phyloP scores from a whole-genome alignment of 169 alveolate species.

The Neospora caninum region DNA sequence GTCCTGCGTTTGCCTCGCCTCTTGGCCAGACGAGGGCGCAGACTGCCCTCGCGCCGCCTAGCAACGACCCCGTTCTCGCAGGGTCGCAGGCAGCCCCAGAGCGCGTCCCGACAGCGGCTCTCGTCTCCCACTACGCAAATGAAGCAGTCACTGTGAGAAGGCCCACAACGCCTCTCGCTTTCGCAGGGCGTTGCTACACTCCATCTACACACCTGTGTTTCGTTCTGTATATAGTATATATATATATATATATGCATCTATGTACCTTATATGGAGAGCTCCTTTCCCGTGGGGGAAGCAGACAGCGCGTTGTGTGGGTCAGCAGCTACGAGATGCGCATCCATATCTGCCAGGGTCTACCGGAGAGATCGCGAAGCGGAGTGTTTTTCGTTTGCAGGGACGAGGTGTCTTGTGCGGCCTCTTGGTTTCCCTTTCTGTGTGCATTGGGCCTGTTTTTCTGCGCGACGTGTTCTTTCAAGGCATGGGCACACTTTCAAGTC shows the following conservation, averaged over 20 bases:
- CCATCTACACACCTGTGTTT: too few relatives aligned
- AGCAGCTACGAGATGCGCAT: too few relatives aligned
- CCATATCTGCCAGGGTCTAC: too few relatives aligned
- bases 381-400: too few relatives aligned
- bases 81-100: background rate
- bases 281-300: too few relatives aligned
- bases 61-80: background rate
- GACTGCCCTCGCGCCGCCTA: too few relatives aligned
- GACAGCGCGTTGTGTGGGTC: too few relatives aligned
- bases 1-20: background rate
- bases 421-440: background rate
- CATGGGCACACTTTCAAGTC: conserved; percentile 58
- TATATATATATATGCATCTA: background rate
- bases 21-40: background rate
- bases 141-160: background rate
- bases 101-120: background rate
- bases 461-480: conserved; percentile 34
- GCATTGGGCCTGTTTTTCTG: background rate
- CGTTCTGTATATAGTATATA: too few relatives aligned
- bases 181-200: too few relatives aligned
- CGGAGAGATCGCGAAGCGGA: too few relatives aligned
- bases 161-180: background rate
- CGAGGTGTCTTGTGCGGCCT: background rate
- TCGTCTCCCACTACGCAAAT: conserved; percentile 9
- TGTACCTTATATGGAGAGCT: too few relatives aligned